Percentiles rank a stretch among this genome's conserved stretches.
Evolutionary conservation across 1,139 yeast species (phyloP).

Genomic region (Suzukiozyma palmioleophila): DNA sequence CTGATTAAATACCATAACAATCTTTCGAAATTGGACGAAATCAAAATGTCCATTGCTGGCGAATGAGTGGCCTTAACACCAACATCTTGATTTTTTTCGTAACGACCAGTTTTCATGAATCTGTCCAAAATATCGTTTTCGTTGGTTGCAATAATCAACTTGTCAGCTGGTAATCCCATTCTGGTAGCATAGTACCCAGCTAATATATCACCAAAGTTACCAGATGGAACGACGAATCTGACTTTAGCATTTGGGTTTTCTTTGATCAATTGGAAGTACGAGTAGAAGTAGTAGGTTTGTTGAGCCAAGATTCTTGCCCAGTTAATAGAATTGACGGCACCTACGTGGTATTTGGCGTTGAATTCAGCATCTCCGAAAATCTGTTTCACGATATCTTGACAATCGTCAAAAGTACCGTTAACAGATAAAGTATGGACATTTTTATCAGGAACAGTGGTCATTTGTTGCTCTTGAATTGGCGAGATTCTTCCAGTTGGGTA

Average conservation of each 20-base stretch:
- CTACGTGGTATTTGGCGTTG: slow-evolving; percentile 85
- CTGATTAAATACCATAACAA: slow-evolving; percentile 90
- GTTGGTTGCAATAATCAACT: slow-evolving; percentile 89
- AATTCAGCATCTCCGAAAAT: slow-evolving; percentile 87
- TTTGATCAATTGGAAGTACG: slow-evolving; percentile 73
- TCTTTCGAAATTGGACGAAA: slow-evolving; percentile 94
- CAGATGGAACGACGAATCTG: slow-evolving; percentile 92
- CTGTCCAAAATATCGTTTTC: slow-evolving; percentile 93
- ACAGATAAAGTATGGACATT: slow-evolving; percentile 95
- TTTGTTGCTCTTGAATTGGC: slow-evolving; percentile 96
- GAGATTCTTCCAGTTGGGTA: slow-evolving; percentile 98
- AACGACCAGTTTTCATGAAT: slow-evolving; percentile 80
- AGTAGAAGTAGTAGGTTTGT: slow-evolving; percentile 90
- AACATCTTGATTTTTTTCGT: slow-evolving; percentile 56
- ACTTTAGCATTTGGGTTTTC: slow-evolving; percentile 42
- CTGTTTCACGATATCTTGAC: slow-evolving; percentile 94
- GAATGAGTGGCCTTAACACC: slow-evolving; percentile 85
- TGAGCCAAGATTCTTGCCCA: slow-evolving; percentile 99
- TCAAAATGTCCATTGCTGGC: slow-evolving; percentile 98
- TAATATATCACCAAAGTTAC: slow-evolving; percentile 95
- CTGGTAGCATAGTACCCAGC: slow-evolving; percentile 94
- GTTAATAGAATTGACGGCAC: slow-evolving; percentile 96
- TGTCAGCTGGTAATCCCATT: slow-evolving; percentile 91
- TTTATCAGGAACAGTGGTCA: slow-evolving; percentile 94
- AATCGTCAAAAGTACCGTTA: slow-evolving; percentile 94